Evolutionary conservation across 192 early-diverging fungal species (phyloP), one percentile per base, ranked within the genome.

Genomic region (Bifiguratus adelaidae): DNA sequence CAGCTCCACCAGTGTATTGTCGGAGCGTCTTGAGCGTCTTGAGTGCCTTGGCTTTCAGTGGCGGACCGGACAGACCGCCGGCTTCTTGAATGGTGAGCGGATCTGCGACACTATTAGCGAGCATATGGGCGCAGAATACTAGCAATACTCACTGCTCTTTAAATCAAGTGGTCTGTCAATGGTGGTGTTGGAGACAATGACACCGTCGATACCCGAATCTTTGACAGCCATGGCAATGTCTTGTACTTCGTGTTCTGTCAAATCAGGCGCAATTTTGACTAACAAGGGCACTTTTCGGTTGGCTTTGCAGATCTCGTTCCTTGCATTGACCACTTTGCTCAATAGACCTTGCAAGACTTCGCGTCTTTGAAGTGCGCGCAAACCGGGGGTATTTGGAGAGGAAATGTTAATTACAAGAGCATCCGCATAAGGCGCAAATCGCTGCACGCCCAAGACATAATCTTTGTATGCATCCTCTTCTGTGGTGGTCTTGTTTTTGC

Each of bases 191-290:
- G 80, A 74, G 27, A 91, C 73, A 50, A 95, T 89, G 34, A 92
- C 77, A 34, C 88, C 92, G 58, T 92, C 90, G 13, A 92, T 68
- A 11, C 80, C 63, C 49, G 75, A 76, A 23, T 74, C 63, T 32
- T 79, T 33, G 3, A 83, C 84, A 7, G 86, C 80, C 41, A 79
- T 74, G 0, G 92, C 85, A 49, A 95, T 83, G 47, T 92, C 78
- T 24, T 76, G 56, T 19, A 91, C 67, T 60, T 95, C 86, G 30
- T 74, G 71, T 35, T 65, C 64, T 24, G 67, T 60, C 46, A 88
- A 70, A 66, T 95, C 92, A 2, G 92, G 92, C 6, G 87, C 83
- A 54, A 95, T 92, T 70, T 95, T 95, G 30, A 95, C 83, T 40
- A 91, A 68, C 28, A 95, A 52, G 4, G 90, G 84, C 32, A 87